These are phyloP conservation scores for Neofusicoccum parvum DNA, from an alignment of 2,329 filamentous ascomycete genomes.

Conservation along the genomic window DNA sequence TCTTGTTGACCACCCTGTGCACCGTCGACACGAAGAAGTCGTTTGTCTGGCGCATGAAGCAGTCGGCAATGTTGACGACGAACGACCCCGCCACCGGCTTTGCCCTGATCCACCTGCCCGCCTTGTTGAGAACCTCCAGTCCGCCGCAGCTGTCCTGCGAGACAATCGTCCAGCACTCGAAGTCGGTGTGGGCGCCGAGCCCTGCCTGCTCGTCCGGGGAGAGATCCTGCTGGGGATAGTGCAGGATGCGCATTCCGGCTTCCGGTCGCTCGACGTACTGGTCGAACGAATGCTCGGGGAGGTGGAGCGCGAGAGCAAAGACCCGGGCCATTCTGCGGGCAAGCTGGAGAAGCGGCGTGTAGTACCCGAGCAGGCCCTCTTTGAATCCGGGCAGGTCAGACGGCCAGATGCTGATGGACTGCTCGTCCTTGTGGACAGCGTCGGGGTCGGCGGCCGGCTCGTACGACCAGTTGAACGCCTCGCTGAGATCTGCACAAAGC, in stretches of 20 bases:
- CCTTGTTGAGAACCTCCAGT: slow-evolving; percentile 47
- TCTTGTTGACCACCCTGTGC: slow-evolving; percentile 45
- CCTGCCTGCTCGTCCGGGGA: slow-evolving; percentile 37
- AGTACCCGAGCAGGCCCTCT: slow-evolving; percentile 39
- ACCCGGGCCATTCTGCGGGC: slow-evolving; percentile 39
- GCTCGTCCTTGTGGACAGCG: slow-evolving; percentile 21
- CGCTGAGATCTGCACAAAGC: slow-evolving; percentile 28
- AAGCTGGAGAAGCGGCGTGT: slow-evolving; percentile 39
- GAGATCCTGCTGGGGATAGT: slow-evolving; percentile 43
- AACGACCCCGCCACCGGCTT: slow-evolving; percentile 38
- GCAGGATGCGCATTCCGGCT: slow-evolving; percentile 45
- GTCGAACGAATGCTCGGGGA: slow-evolving; percentile 44
- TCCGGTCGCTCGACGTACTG: slow-evolving; percentile 43
- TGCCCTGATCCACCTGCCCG: slow-evolving; percentile 45
- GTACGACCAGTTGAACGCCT: slow-evolving; percentile 32
- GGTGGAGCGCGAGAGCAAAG: slow-evolving; percentile 44
- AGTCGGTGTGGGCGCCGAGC: slow-evolving; percentile 47
- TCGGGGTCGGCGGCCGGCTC: slow-evolving; percentile 27
- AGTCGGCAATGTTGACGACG: slow-evolving; percentile 47
- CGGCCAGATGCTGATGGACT: slow-evolving; percentile 33
- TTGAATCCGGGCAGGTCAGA: slow-evolving; percentile 40
- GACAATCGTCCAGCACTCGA: slow-evolving; percentile 48
- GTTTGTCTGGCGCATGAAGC: slow-evolving; percentile 45
- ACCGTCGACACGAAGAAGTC: slow-evolving; percentile 44
- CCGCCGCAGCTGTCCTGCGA: slow-evolving; percentile 25